A percentile compares a stretch with the other conserved stretches of the same genome.
phyloP scores from a whole-genome alignment of 352 stramenopile species.

The Phytophthora meadii region DNA sequence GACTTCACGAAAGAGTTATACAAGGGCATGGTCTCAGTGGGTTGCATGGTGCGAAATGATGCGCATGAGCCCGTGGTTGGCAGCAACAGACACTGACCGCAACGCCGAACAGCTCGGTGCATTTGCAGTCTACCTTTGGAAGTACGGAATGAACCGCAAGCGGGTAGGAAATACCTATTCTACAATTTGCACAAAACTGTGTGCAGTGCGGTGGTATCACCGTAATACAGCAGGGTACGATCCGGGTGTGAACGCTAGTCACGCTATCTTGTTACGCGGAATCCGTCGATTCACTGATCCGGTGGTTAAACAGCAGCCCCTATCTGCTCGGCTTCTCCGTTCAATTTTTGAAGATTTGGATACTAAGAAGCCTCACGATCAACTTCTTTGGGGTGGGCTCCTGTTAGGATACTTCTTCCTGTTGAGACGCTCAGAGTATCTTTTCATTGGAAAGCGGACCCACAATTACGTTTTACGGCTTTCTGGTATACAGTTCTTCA shows the following conservation, averaged over 20 bases:
- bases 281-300: slow-evolving; percentile 18
- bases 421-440: not conserved
- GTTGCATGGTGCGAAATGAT: slow-evolving; percentile 10
- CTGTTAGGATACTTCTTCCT: not conserved
- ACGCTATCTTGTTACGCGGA: slow-evolving; percentile 14
- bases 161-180: no score
- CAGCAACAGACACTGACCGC: no score
- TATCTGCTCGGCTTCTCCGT: not conserved
- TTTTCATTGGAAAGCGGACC: not conserved
- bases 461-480: not conserved
- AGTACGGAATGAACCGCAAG: no score
- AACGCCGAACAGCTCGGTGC: no score
- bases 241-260: slow-evolving; percentile 20
- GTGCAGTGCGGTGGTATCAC: no score
- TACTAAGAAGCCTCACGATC: not conserved
- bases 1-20: slow-evolving; percentile 8
- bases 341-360: not conserved
- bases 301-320: not conserved
- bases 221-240: slow-evolving; percentile 6
- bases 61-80: no score
- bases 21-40: slow-evolving; percentile 12
- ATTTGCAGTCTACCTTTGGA: no score
- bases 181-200: no score
- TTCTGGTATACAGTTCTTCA: not conserved
- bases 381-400: not conserved